Evolutionary conservation across 2,329 filamentous ascomycete species (phyloP).

Genomic region (Beauveria pseudobassiana): DNA sequence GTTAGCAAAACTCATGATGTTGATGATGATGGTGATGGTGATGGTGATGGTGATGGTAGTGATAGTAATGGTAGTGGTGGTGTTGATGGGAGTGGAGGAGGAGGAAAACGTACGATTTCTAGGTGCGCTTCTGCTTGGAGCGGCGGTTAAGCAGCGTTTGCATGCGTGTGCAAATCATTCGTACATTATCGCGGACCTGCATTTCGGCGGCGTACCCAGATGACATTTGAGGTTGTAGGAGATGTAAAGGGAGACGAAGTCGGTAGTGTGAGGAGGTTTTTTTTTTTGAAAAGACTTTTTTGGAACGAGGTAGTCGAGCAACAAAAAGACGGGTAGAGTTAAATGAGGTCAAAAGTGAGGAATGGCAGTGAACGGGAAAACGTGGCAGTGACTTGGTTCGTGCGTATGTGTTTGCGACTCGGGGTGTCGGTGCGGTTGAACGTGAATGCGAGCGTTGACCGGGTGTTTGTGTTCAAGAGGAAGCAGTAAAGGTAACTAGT

Average conservation of each 20-base stretch:
- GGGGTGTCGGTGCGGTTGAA: background rate
- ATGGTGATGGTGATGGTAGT: background rate
- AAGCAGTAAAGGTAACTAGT: too few relatives aligned
- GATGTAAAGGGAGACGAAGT: background rate
- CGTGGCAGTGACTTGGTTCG: background rate
- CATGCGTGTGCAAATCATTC: conserved; percentile 36
- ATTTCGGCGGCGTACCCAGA: conserved; percentile 7
- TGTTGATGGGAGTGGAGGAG: background rate
- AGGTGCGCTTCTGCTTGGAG: conserved; percentile 34
- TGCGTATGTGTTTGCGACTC: conserved; percentile 4
- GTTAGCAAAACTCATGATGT: conserved; percentile 16
- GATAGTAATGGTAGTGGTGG: background rate
- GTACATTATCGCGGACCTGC: conserved; percentile 34
- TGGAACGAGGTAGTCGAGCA: background rate
- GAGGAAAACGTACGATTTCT: conserved; percentile 37
- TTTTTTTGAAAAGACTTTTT: background rate
- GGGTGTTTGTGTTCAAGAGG: background rate
- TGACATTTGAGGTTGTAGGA: background rate
- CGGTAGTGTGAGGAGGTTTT: too few relatives aligned
- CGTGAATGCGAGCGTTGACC: background rate
- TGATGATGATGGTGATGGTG: background rate
- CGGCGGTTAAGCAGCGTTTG: conserved; percentile 34
- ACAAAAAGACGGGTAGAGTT: background rate
- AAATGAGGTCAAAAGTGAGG: background rate
- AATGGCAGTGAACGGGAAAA: background rate